Percentiles rank a stretch among this genome's conserved stretches.
phyloP scores from a whole-genome alignment of 2,329 filamentous ascomycete species.

The Xylariales sp. region DNA sequence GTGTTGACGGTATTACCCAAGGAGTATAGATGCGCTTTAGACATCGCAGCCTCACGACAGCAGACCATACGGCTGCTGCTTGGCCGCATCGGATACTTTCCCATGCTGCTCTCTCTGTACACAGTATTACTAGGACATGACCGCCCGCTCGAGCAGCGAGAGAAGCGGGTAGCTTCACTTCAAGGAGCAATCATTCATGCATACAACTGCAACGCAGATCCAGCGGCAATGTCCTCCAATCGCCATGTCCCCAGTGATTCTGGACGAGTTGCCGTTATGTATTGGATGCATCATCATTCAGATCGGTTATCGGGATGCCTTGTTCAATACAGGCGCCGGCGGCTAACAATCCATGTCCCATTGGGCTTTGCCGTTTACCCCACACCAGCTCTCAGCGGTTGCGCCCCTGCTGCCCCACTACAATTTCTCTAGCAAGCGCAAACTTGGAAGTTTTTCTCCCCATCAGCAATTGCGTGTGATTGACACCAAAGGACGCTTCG shows the following conservation, averaged over 20 bases:
- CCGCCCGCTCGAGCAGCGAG: background rate
- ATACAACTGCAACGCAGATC: background rate
- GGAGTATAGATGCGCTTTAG: no score
- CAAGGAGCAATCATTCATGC: background rate
- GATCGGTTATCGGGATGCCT: no score
- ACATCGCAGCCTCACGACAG: no score
- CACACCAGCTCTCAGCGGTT: background rate
- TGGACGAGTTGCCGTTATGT: no score
- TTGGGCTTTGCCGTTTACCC: slow-evolving; percentile 1
- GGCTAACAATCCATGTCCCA: background rate
- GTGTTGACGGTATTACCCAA: no score
- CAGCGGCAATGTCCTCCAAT: background rate
- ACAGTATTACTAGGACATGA: background rate
- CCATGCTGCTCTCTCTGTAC: no score
- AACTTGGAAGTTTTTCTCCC: slow-evolving; percentile 3
- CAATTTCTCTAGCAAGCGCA: slow-evolving; percentile 6
- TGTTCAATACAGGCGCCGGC: background rate
- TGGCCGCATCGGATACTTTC: no score
- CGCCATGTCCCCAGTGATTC: background rate
- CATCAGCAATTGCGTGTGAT: no score
- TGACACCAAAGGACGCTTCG: no score
- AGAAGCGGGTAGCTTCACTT: background rate
- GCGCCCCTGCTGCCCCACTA: slow-evolving; percentile 1
- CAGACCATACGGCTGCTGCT: no score
- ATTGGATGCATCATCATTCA: no score